A percentile compares a stretch with the other conserved stretches of the same genome.
Conservation (phyloP, 257 asterid species). For the Solanum raphanifolium region DNA sequence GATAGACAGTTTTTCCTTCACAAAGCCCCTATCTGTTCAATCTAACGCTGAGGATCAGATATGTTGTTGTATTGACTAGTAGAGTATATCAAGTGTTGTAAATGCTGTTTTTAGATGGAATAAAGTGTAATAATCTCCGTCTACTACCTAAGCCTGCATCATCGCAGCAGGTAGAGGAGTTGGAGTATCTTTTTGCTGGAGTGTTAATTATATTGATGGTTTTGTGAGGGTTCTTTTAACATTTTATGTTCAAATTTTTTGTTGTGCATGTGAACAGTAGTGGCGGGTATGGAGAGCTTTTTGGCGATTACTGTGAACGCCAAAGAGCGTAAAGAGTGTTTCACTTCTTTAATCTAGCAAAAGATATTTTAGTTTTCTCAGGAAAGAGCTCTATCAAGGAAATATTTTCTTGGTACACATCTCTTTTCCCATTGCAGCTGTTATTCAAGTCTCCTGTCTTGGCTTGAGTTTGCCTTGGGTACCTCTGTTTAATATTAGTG, state of each 20-base stretch:
- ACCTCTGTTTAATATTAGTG: not conserved
- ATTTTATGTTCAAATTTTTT: not conserved
- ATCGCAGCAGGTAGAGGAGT: not conserved
- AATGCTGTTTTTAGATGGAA: not conserved
- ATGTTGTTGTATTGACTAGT: conserved; percentile 2
- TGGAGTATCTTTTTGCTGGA: not conserved
- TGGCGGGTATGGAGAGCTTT: not conserved
- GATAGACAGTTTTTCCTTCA: not conserved
- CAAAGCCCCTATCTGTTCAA: not conserved
- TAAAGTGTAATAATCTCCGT: not conserved
- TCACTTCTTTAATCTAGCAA: not conserved
- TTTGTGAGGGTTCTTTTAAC: not conserved
- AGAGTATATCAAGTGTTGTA: not conserved
- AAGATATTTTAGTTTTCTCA: not conserved
- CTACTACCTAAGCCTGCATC: not conserved
- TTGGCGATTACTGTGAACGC: not conserved
- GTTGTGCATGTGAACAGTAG: not conserved
- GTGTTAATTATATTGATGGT: not conserved
- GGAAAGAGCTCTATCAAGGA: not conserved
- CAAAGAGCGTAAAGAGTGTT: not conserved
- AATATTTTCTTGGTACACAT: not conserved
- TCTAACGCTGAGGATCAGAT: not conserved
- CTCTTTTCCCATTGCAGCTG: not conserved
- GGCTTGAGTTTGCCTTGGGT: too few species aligned
- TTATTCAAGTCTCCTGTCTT: too few species aligned